Conservation (phyloP, 768 basidiomycete genomes). For the Mycena vulgaris region DNA sequence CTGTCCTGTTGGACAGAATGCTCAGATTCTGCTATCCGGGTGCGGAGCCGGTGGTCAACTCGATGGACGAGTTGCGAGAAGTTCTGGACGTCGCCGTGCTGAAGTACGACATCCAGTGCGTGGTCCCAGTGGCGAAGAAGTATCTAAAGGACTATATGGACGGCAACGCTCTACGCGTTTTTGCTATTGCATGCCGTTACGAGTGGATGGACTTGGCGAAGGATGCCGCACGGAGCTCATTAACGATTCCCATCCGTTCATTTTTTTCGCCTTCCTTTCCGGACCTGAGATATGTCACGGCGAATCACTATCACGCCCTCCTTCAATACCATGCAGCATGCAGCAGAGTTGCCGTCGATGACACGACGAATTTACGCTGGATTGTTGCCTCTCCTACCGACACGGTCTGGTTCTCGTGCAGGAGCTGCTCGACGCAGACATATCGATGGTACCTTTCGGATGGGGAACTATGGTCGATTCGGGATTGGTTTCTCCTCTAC, state of each 20-base stretch:
- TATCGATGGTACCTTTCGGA: neutral
- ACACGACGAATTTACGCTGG: neutral
- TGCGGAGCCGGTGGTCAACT: neutral
- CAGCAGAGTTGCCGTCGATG: neutral
- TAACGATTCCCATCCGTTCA: neutral
- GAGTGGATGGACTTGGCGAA: slow-evolving; percentile 5
- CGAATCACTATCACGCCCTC: neutral
- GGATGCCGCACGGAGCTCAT: neutral
- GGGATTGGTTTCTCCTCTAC: slow-evolving; percentile 1
- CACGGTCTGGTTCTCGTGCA: neutral
- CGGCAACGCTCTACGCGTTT: neutral
- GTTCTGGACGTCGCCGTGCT: neutral
- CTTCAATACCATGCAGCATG: neutral
- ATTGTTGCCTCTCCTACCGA: neutral
- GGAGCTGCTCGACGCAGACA: neutral
- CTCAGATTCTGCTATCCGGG: slow-evolving; percentile 12
- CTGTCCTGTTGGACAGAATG: neutral
- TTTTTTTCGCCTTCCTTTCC: neutral
- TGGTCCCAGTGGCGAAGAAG: neutral
- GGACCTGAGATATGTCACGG: neutral
- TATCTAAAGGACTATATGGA: neutral
- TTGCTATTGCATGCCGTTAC: slow-evolving; percentile 6
- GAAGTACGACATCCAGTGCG: slow-evolving; percentile 5
- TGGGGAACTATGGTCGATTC: neutral
- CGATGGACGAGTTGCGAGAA: neutral